Percentiles rank a stretch among this genome's conserved stretches.
Conservation (phyloP, 78 protist species). For the Anaeramoeba flamelloides region DNA sequence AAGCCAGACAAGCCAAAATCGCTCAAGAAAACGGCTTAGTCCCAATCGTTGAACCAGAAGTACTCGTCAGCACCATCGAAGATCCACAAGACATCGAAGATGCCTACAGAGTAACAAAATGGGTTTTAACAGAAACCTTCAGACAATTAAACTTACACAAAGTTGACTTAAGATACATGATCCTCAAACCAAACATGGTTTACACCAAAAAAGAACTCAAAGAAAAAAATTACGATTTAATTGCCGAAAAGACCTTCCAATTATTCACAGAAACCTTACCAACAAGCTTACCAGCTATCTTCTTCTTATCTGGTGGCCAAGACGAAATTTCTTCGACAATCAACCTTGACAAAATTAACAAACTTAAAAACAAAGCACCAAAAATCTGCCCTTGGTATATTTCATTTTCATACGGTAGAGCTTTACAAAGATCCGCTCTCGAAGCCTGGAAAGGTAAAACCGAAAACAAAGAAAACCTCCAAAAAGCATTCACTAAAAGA, state of each 20-base stretch:
- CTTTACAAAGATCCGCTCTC: constrained; percentile 48
- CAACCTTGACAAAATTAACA: constrained; percentile 68
- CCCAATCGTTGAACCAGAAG: constrained; percentile 90
- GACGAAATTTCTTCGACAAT: constrained; percentile 65
- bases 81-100: constrained; percentile 32
- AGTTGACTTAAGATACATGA: constrained; percentile 40
- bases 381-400: constrained; percentile 82
- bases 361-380: neutral
- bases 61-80: constrained; percentile 39
- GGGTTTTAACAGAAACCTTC: constrained; percentile 21
- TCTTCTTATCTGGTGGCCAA: constrained; percentile 83
- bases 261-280: constrained; percentile 76
- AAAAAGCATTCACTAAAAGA: neutral
- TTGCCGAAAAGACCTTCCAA: constrained; percentile 52
- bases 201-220: neutral
- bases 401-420: constrained; percentile 75
- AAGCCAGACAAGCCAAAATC: constrained; percentile 75
- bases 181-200: constrained; percentile 83
- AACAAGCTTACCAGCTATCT: constrained; percentile 70
- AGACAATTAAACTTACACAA: constrained; percentile 25
- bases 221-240: constrained; percentile 25
- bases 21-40: constrained; percentile 75
- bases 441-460: constrained; percentile 12
- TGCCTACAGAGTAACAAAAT: neutral
- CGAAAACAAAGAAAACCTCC: neutral